Evolutionary conservation across 441 rosid species (phyloP).

Genomic region (Corymbia citriodora): DNA sequence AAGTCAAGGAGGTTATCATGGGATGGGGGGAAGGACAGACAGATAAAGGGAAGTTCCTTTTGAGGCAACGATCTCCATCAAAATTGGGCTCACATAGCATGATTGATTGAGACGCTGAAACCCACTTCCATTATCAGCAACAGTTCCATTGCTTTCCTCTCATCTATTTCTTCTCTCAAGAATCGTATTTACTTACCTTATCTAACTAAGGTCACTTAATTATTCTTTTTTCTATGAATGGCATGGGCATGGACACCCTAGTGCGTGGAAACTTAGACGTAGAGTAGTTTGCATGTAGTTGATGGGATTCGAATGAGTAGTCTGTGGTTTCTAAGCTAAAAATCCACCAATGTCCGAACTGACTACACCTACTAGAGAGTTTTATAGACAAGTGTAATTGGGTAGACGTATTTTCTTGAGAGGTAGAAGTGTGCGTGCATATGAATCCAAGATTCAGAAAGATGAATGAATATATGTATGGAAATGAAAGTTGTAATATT

Average conservation of each 20-base stretch:
- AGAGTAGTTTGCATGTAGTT: background rate
- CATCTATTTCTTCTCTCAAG: background rate
- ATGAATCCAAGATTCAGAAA: background rate
- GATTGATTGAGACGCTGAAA: background rate
- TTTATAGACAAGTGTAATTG: background rate
- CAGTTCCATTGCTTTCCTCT: background rate
- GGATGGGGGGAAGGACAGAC: background rate
- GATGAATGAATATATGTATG: background rate
- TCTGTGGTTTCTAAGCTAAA: background rate
- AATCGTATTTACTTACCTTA: background rate
- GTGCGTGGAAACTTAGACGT: background rate
- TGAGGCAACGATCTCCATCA: background rate
- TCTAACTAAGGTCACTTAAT: background rate
- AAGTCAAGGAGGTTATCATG: background rate
- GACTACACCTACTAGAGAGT: background rate
- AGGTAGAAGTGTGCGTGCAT: background rate
- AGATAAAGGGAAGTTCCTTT: background rate
- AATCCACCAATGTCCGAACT: background rate
- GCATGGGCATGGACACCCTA: background rate
- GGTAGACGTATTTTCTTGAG: background rate
- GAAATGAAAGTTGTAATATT: background rate
- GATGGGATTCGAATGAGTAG: background rate
- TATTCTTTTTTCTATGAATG: background rate
- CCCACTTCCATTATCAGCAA: background rate
- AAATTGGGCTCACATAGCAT: background rate